Conservation (phyloP, 257 asterid genomes). For the Nemophila menziesii region DNA sequence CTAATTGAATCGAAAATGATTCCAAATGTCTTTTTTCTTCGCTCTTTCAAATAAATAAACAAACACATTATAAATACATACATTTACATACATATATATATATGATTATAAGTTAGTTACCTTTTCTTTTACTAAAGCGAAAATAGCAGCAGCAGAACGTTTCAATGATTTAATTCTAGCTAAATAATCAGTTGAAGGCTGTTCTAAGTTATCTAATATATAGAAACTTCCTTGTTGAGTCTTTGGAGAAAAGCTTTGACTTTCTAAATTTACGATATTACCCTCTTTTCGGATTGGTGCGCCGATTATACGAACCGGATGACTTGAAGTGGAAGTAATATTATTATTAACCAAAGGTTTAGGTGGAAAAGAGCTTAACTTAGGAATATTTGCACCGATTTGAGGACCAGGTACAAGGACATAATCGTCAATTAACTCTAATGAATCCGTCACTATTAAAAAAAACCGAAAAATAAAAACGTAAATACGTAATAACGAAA, state of each 20-base stretch:
- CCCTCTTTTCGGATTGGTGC: slow-evolving; percentile 28
- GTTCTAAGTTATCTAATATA: slow-evolving; percentile 35
- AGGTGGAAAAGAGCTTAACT: slow-evolving; percentile 30
- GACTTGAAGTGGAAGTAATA: slow-evolving; percentile 31
- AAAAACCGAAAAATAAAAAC: slow-evolving; percentile 5
- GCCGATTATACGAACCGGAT: slow-evolving; percentile 46
- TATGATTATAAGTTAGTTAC: slow-evolving; percentile 18
- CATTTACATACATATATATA: not conserved
- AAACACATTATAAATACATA: no score
- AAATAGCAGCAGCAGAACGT: slow-evolving; percentile 48
- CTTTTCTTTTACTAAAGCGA: slow-evolving; percentile 65
- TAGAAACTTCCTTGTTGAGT: slow-evolving; percentile 50
- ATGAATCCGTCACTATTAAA: slow-evolving; percentile 44
- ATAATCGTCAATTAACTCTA: slow-evolving; percentile 72
- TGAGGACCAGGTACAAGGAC: slow-evolving; percentile 72
- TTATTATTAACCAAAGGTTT: slow-evolving; percentile 30
- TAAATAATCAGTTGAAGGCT: slow-evolving; percentile 52
- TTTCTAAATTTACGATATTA: slow-evolving; percentile 32
- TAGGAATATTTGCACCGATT: slow-evolving; percentile 38
- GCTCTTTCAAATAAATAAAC: slow-evolving; percentile 25
- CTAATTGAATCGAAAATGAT: slow-evolving; percentile 79
- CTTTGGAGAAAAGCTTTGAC: slow-evolving; percentile 48
- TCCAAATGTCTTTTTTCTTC: slow-evolving; percentile 55
- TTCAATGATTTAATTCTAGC: slow-evolving; percentile 65
- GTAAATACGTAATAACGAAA: not conserved